Evolutionary conservation across 75 land plant species (phyloP).

Genomic region (Chamaecyparis obtusa): DNA sequence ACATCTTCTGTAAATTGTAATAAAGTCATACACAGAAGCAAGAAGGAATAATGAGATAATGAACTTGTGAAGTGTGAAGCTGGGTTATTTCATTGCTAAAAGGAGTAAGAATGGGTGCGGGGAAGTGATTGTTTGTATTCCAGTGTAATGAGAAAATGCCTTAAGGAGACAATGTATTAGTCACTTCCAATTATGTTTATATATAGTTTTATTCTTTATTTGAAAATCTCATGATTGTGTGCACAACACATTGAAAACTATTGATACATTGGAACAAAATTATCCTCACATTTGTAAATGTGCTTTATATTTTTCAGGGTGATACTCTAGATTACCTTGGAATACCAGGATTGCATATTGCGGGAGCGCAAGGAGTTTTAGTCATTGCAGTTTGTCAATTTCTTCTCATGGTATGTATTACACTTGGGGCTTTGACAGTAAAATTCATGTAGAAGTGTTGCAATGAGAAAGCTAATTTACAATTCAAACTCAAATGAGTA

Average conservation of each 20-base stretch:
- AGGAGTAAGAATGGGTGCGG: not conserved
- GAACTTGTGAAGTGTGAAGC: not conserved
- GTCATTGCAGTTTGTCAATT: constrained; percentile 94
- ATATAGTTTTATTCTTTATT: not conserved
- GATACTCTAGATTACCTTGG: constrained; percentile 97
- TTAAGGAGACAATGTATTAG: not conserved
- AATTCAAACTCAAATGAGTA: not conserved
- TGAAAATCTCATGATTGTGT: not conserved
- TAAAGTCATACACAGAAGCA: not conserved
- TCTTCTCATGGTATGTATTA: constrained; percentile 76
- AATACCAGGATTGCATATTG: constrained; percentile 92
- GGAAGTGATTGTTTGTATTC: not conserved
- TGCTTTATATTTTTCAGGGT: constrained; percentile 46
- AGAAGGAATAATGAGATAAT: not conserved
- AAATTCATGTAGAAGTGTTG: not conserved
- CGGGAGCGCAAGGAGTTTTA: constrained; percentile 94
- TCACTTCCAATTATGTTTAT: not conserved
- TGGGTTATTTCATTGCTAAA: not conserved
- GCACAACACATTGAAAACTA: not conserved
- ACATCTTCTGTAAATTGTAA: not conserved
- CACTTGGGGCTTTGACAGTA: not conserved
- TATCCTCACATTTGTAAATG: constrained; percentile 1
- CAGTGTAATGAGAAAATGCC: not conserved
- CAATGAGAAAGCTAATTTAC: not conserved
- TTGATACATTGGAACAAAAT: not conserved